Conservation (phyloP, 2,329 filamentous ascomycete species). For the Diaporthe ampelina region DNA sequence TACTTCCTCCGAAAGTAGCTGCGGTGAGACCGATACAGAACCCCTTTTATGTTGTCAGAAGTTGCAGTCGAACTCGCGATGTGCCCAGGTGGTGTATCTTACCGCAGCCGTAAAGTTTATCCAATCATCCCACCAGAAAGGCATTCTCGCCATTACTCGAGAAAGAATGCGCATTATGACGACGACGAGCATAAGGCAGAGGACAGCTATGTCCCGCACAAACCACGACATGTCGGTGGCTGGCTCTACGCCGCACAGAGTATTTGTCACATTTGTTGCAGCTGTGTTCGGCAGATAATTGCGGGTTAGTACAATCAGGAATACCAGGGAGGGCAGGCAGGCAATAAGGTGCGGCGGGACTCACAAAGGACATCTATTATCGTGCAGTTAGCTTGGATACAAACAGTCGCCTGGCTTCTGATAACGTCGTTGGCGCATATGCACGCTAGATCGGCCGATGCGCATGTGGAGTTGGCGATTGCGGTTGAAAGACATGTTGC, state of each 20-base stretch:
- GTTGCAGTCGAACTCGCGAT: too few species aligned
- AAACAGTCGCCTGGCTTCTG: neutral
- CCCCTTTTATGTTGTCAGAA: neutral
- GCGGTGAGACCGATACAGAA: slow-evolving; percentile 1
- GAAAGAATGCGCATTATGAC: neutral
- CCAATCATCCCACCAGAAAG: slow-evolving; percentile 21
- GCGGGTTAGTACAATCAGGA: neutral
- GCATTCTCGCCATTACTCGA: neutral
- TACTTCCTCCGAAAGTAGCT: neutral
- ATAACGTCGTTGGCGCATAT: neutral
- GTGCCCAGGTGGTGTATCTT: neutral
- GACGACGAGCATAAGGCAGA: neutral
- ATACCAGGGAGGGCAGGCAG: neutral
- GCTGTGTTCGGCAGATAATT: neutral
- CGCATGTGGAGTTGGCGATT: slow-evolving; percentile 9
- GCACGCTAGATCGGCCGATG: neutral
- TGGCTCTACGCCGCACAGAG: neutral
- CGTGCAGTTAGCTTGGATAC: neutral
- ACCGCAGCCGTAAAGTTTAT: neutral
- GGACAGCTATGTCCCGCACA: neutral
- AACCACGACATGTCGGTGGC: neutral
- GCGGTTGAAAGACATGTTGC: neutral
- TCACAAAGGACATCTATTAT: neutral
- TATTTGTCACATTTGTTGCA: neutral
- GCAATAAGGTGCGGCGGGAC: neutral